Base-by-base conservation (phyloP, 768 basidiomycete genomes). In the Kwoniella botswanensis region DNA sequence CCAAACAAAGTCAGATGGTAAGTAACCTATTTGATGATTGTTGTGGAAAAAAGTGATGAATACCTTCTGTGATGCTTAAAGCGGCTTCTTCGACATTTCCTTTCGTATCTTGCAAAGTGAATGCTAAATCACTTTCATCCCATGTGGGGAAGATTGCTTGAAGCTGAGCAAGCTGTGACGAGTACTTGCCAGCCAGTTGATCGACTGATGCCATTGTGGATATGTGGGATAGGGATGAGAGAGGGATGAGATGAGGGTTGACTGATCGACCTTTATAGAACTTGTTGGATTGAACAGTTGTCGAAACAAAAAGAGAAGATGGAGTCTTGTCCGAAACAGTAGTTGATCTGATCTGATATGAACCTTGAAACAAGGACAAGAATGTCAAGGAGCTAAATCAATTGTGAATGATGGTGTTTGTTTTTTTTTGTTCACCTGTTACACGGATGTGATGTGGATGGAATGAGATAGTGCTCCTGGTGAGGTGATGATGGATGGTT, bases 71-170 rank as follows among this genome's bases (percentile, higher is more conserved):
- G 73, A 84, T 83, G 63, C 75, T 68, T 68, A 82, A 65, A 6
- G 78, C 84, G 18, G 84, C 83, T 66, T 80, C 78, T 26, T 84
- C 84, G 24, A 83, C 76, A 60, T 76, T 82, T 43, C 83, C 83
- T 68, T 75, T 83, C 21, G 76, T 73, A 68, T 84, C 84, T 62
- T 81, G 79, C 61, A 84, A 71, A 10, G 79, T 82, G 58, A 74
- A 74, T 4, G 74, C 78, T 21, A 84, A 70, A 55, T 83, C 83
- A 63, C 79, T 79, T 60, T 84, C 77, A 57, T 81, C 79, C 84
- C 84, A 84, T 42, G 74, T 68, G 3, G 84, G 84, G 76, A 84
- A 84, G 67, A 84, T 82, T 24, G 79, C 71, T 55, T 74, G 63
- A 13, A 84, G 79, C 60, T 82, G 79, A 22, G 71, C 63, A 7